Evolutionary conservation across 176 grass and related monocot species (phyloP).

Genomic region (Rhipidocladum racemiflorum): DNA sequence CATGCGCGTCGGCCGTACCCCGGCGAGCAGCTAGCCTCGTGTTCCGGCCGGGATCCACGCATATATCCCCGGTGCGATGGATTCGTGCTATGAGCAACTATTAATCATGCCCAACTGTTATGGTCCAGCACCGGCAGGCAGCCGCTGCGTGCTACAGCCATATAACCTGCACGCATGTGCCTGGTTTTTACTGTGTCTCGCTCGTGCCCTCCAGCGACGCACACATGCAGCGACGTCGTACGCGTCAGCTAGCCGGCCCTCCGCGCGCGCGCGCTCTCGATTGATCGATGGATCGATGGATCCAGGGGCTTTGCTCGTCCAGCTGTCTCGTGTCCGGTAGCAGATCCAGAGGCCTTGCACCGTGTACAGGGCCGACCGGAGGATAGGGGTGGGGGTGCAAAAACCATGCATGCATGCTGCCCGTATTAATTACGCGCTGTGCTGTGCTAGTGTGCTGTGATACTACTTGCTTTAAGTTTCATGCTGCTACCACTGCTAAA

Average conservation of each 20-base stretch:
- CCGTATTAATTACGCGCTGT: neutral
- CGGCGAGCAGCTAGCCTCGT: neutral
- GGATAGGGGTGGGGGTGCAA: no score
- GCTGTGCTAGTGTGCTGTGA: neutral
- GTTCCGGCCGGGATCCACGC: neutral
- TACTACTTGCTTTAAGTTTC: neutral
- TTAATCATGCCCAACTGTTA: slow-evolving; percentile 19
- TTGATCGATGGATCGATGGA: no score
- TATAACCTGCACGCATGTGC: slow-evolving; percentile 22
- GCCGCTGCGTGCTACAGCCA: neutral
- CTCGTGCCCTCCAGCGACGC: slow-evolving; percentile 30
- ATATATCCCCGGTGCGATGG: neutral
- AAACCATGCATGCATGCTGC: neutral
- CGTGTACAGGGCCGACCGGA: neutral
- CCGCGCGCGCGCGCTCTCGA: no score
- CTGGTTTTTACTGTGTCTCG: slow-evolving; percentile 16
- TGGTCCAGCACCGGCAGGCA: slow-evolving; percentile 9
- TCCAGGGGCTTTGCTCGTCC: neutral
- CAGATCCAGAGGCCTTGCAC: slow-evolving; percentile 18
- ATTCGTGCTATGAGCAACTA: neutral
- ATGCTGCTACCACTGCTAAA: neutral
- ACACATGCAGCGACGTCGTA: neutral
- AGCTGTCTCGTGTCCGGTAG: slow-evolving; percentile 27
- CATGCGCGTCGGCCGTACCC: neutral
- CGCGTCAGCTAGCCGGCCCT: neutral